These are phyloP conservation scores for Chalaropsis thielavioides DNA, from an alignment of 2,329 filamentous ascomycete genomes.

Conservation along the genomic window DNA sequence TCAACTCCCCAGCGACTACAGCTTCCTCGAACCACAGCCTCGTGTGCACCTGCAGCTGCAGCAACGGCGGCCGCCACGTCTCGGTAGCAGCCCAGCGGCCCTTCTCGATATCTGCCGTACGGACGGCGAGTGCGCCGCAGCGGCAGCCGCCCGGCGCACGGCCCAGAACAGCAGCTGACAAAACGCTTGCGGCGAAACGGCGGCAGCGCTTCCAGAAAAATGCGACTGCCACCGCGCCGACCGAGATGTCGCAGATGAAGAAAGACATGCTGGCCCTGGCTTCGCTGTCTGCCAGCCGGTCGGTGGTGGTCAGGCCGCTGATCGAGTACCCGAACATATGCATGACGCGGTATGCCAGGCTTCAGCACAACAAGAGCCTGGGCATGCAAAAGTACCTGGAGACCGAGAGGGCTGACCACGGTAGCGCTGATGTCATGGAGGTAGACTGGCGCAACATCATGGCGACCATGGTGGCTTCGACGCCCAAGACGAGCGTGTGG, in stretches of 20 bases:
- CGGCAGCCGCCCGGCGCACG: not conserved
- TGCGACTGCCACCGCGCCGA: not conserved
- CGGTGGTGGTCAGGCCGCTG: slow-evolving; percentile 7
- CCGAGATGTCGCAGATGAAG: not conserved
- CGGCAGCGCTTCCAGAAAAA: not conserved
- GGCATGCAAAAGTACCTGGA: slow-evolving; percentile 5
- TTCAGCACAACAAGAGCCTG: slow-evolving; percentile 3
- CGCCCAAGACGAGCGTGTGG: slow-evolving; percentile 23
- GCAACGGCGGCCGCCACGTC: not conserved
- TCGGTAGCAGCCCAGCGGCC: not conserved
- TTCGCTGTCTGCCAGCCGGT: not conserved
- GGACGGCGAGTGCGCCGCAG: not conserved
- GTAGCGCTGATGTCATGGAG: not conserved
- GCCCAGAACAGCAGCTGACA: not conserved
- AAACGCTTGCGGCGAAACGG: not conserved
- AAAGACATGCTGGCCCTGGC: slow-evolving; percentile 4
- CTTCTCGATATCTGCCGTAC: not conserved
- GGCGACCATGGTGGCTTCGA: slow-evolving; percentile 27
- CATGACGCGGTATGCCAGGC: not conserved
- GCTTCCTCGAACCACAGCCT: not conserved
- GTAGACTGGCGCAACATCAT: slow-evolving; percentile 30
- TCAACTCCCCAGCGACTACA: not conserved
- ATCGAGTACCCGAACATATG: not conserved
- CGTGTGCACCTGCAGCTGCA: not conserved
- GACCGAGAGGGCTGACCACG: not conserved